phyloP scores from a whole-genome alignment of 202 grass and related monocot species.

The Panicum virgatum region DNA sequence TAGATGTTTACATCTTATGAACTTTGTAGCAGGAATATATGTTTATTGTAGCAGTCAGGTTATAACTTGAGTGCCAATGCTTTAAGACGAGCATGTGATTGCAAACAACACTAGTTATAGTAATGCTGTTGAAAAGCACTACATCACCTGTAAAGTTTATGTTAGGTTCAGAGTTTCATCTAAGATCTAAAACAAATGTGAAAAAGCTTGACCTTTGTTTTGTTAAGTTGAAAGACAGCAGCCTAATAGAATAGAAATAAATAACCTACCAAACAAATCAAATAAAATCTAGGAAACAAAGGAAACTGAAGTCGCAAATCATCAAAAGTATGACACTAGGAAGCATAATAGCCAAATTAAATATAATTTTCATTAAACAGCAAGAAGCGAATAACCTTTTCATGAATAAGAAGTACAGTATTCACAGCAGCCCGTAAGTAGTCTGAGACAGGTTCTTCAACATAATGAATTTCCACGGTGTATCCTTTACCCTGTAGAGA shows the following conservation, averaged over 20 bases:
- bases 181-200: constrained; percentile 25
- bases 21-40: background rate
- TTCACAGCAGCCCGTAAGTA: constrained; percentile 77
- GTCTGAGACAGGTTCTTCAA: constrained; percentile 91
- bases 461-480: constrained; percentile 85
- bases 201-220: constrained; percentile 10
- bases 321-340: background rate
- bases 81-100: constrained; percentile 29
- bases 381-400: constrained; percentile 58
- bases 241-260: constrained; percentile 16
- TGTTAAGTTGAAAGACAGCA: background rate
- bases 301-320: background rate
- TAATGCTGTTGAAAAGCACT: background rate
- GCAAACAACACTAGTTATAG: background rate
- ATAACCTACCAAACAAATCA: constrained; percentile 5
- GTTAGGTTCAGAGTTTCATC: constrained; percentile 6
- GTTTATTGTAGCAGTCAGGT: background rate
- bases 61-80: constrained; percentile 5
- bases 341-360: constrained; percentile 29
- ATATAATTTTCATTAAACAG: constrained; percentile 17
- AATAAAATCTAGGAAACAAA: constrained; percentile 2
- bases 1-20: background rate
- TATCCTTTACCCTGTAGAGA: constrained; percentile 87
- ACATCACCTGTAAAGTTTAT: background rate
- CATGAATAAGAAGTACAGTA: constrained; percentile 80